Base-by-base conservation (phyloP, 306 rosid species). In the Hippophae gyantsensis region DNA sequence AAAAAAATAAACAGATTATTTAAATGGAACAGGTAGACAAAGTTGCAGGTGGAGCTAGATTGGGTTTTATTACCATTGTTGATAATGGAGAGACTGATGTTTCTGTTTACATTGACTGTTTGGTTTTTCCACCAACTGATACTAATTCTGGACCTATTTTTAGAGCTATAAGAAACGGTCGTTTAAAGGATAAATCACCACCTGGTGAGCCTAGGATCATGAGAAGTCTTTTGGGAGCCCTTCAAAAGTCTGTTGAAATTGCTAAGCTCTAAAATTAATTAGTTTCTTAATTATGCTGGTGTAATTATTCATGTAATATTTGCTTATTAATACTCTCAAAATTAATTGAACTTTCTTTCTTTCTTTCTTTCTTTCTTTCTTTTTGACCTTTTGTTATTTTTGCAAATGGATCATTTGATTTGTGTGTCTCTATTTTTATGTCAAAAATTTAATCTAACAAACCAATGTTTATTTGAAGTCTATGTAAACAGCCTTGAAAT, bases 171-270 rank as follows among this genome's bases (percentile, higher is more conserved):
- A 83, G 95, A 82, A 82, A 88, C 66, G 96, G 99, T 23, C 82
- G 68, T 54, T 56, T 69, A 25, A 92, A 88, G 68, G 85, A 85
- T 60, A 72, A 67, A 58, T 69, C 78, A 32, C 90, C 79, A n/a
- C 96, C 96, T 0, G 96, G 99, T 44, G 96, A 92, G 59, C 88
- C 95, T 11, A 85, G 99, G 69, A 85, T 92, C 43, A 92, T 92
- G 96, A 82, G 93, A 67, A 87, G 95, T 61, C 95, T 88, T 65
- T 76, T 81, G 63, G 54, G 56, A 67, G 99, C 99, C 69, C 89
- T 92, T 48, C 72, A 83, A 73, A 88, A 78, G 66, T 85, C 96
- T 0, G 88, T 92, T 76, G 76, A 83, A 75, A 92, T 92, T 5
- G 76, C 96, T 26, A 74, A 68, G 71, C 66, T 82, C 58, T 85